These are phyloP conservation scores for Atkinsonella texensis DNA, from an alignment of 2,329 filamentous ascomycete genomes.

Conservation along the genomic window DNA sequence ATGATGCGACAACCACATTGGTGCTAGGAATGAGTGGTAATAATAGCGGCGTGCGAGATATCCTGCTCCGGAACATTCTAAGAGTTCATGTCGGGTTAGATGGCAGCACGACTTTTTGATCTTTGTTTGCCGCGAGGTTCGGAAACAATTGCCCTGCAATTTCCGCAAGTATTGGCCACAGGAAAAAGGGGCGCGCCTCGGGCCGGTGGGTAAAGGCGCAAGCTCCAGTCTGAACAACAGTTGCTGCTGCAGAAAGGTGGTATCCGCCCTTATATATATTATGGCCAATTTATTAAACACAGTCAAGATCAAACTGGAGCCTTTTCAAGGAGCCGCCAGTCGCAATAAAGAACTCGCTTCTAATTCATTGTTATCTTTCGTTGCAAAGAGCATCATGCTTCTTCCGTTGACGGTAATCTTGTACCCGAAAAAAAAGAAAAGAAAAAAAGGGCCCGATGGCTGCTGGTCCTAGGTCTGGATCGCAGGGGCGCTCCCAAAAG, in stretches of 20 bases:
- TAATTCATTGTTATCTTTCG: not conserved
- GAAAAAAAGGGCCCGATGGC: not conserved
- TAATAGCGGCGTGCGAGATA: too few relatives aligned
- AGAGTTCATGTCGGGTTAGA: not conserved
- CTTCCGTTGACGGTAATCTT: not conserved
- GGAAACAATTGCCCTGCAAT: constrained; percentile 1
- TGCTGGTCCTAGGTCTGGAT: not conserved
- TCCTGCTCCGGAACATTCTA: too few relatives aligned
- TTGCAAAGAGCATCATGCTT: not conserved
- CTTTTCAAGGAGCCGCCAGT: not conserved
- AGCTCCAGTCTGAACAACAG: too few relatives aligned
- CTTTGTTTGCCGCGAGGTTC: not conserved
- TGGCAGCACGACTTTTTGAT: not conserved
- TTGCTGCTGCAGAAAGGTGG: too few relatives aligned
- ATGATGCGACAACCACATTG: too few relatives aligned
- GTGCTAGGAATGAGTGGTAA: too few relatives aligned
- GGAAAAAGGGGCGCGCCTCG: not conserved
- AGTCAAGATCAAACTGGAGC: not conserved
- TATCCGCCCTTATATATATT: too few relatives aligned
- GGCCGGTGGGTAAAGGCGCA: too few relatives aligned
- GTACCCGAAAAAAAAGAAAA: not conserved
- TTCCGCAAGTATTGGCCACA: not conserved
- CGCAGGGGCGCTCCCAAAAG: not conserved
- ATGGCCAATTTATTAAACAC: too few relatives aligned
- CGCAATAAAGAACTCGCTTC: not conserved